Percentiles rank a stretch among this genome's conserved stretches.
Conservation (phyloP, 1,284 basidiomycete species). For the Laetiporus sulphureus region DNA sequence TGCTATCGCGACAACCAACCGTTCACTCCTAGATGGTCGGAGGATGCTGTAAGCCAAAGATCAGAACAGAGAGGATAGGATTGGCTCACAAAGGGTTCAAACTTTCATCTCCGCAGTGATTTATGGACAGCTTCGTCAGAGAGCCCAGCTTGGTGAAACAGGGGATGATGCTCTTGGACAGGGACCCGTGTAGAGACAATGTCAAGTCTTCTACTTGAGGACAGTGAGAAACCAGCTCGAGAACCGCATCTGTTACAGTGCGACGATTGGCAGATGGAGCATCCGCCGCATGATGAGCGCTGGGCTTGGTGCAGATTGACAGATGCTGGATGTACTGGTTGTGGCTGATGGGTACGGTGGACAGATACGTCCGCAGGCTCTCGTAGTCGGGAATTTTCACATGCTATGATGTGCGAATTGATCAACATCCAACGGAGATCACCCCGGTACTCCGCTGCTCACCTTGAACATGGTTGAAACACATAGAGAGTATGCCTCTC, state of each 20-base stretch:
- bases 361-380: slow-evolving; percentile 44
- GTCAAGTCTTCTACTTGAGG: slow-evolving; percentile 43
- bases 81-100: slow-evolving; percentile 49
- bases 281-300: background rate
- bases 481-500: slow-evolving; percentile 43
- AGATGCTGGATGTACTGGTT: slow-evolving; percentile 48
- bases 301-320: slow-evolving; percentile 30
- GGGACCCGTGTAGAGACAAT: slow-evolving; percentile 45
- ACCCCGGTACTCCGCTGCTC: slow-evolving; percentile 13
- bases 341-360: slow-evolving; percentile 50
- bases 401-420: slow-evolving; percentile 14
- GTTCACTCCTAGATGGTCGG: slow-evolving; percentile 52
- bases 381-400: slow-evolving; percentile 42
- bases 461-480: slow-evolving; percentile 56
- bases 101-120: slow-evolving; percentile 47
- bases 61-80: too few species aligned
- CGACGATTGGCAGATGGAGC: slow-evolving; percentile 3
- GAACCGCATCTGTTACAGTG: slow-evolving; percentile 38
- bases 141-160: slow-evolving; percentile 44
- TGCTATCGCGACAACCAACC: slow-evolving; percentile 63
- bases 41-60: slow-evolving; percentile 12
- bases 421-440: background rate
- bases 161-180: slow-evolving; percentile 43
- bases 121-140: slow-evolving; percentile 44
- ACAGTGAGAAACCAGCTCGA: slow-evolving; percentile 42